phyloP scores from a whole-genome alignment of 768 basidiomycete species.

The Mycena metata region DNA sequence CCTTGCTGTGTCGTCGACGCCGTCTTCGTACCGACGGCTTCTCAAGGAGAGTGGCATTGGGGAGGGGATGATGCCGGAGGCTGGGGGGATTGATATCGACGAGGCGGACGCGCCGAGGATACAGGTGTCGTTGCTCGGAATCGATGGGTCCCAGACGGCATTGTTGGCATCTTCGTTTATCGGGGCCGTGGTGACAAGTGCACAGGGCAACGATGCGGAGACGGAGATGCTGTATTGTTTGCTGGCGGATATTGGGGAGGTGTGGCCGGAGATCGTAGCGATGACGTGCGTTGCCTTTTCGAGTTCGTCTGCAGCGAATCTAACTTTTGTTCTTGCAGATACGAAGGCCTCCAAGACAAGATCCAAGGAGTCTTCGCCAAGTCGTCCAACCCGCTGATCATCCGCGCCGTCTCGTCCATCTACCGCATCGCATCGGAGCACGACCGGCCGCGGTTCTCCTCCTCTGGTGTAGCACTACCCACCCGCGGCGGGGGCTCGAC shows the following conservation, averaged over 20 bases:
- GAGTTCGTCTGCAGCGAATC: too few species aligned
- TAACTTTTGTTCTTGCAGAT: constrained; percentile 70
- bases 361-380: constrained; percentile 80
- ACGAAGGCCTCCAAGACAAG: constrained; percentile 81
- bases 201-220: constrained; percentile 86
- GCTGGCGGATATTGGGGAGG: constrained; percentile 75
- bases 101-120: constrained; percentile 63
- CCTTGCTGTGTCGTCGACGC: constrained; percentile 75
- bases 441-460: constrained; percentile 55
- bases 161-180: constrained; percentile 82
- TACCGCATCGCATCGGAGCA: constrained; percentile 75
- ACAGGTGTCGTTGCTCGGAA: constrained; percentile 69
- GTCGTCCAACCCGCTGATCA: constrained; percentile 78
- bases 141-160: constrained; percentile 73
- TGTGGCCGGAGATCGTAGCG: constrained; percentile 79
- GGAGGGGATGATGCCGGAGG: constrained; percentile 54
- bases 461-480: constrained; percentile 36
- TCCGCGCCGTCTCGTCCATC: constrained; percentile 79
- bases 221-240: constrained; percentile 84
- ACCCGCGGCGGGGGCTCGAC: constrained; percentile 58
- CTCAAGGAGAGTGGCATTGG: constrained; percentile 74
- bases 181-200: constrained; percentile 78
- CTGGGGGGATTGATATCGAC: constrained; percentile 54
- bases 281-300: constrained; percentile 71
- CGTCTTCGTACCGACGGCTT: constrained; percentile 68